Conservation (phyloP, 2,329 filamentous ascomycete species). For the Fusarium zealandicum region DNA sequence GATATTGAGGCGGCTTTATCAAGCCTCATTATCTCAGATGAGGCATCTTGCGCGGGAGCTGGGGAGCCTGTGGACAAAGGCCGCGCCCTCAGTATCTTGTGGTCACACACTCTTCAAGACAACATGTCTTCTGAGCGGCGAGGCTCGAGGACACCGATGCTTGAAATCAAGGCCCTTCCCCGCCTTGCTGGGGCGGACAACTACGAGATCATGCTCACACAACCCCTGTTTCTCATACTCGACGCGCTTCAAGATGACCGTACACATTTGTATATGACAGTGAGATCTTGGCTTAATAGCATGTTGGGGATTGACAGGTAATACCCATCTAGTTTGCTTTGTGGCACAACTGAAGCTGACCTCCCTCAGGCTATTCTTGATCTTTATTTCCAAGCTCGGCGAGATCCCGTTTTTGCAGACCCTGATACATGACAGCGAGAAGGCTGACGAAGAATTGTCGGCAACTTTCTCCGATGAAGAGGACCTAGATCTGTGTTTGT, state of each 20-base stretch:
- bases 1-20: slow-evolving; percentile 83
- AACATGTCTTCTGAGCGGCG: slow-evolving; percentile 59
- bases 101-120: slow-evolving; percentile 79
- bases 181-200: slow-evolving; percentile 64
- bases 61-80: slow-evolving; percentile 64
- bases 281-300: slow-evolving; percentile 80
- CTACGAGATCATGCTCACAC: slow-evolving; percentile 77
- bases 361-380: slow-evolving; percentile 61
- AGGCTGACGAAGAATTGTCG: slow-evolving; percentile 16
- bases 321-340: slow-evolving; percentile 28
- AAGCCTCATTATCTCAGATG: slow-evolving; percentile 67
- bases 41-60: slow-evolving; percentile 33
- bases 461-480: slow-evolving; percentile 59
- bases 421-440: slow-evolving; percentile 24
- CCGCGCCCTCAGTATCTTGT: slow-evolving; percentile 76
- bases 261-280: slow-evolving; percentile 77
- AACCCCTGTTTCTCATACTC: slow-evolving; percentile 81
- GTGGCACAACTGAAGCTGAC: slow-evolving; percentile 5
- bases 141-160: slow-evolving; percentile 53
- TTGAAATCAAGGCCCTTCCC: slow-evolving; percentile 45
- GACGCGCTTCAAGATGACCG: slow-evolving; percentile 78
- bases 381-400: slow-evolving; percentile 66
- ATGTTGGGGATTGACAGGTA: slow-evolving; percentile 70
- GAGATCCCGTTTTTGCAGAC: slow-evolving; percentile 59
- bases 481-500: slow-evolving; percentile 78